A percentile compares a stretch with the other conserved stretches of the same genome.
These are phyloP conservation scores for Singerocomus inundabilis DNA, from an alignment of 1,284 basidiomycete genomes.

Conservation along the genomic window DNA sequence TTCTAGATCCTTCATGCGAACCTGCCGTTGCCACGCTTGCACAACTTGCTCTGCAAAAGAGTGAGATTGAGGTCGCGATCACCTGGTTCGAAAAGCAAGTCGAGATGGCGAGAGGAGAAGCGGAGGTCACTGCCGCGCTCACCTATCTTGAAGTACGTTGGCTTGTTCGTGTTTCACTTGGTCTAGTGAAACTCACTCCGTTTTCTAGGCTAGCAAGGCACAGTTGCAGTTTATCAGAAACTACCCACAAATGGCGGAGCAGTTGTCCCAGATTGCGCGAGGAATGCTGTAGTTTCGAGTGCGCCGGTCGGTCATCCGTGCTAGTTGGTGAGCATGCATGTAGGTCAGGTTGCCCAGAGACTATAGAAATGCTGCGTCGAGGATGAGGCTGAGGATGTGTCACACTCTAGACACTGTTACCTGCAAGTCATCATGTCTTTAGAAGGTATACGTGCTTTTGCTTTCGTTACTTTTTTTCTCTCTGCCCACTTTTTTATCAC, in stretches of 20 bases:
- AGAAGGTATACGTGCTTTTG: neutral
- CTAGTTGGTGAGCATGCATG: slow-evolving; percentile 11
- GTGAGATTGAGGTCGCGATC: slow-evolving; percentile 85
- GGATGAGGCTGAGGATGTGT: slow-evolving; percentile 7
- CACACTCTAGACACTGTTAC: neutral
- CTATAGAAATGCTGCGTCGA: slow-evolving; percentile 11
- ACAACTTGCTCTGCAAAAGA: slow-evolving; percentile 91
- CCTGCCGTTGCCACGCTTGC: slow-evolving; percentile 95
- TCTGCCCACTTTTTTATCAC: neutral
- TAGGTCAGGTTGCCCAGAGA: slow-evolving; percentile 15
- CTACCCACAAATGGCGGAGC: slow-evolving; percentile 79
- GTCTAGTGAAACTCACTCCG: slow-evolving; percentile 2
- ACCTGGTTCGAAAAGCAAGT: slow-evolving; percentile 86
- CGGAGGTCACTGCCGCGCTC: slow-evolving; percentile 86
- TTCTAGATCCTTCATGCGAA: slow-evolving; percentile 91
- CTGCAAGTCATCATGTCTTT: slow-evolving; percentile 15
- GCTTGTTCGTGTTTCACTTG: slow-evolving; percentile 2
- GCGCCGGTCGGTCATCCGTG: neutral
- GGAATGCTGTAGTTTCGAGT: slow-evolving; percentile 31
- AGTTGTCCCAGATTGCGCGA: slow-evolving; percentile 55
- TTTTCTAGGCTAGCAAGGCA: slow-evolving; percentile 66
- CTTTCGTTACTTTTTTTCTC: neutral
- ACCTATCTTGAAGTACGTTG: slow-evolving; percentile 76
- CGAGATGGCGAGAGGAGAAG: slow-evolving; percentile 87
- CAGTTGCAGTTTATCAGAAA: slow-evolving; percentile 80